phyloP scores from a whole-genome alignment of 306 rosid species.

The Mimosa pudica region DNA sequence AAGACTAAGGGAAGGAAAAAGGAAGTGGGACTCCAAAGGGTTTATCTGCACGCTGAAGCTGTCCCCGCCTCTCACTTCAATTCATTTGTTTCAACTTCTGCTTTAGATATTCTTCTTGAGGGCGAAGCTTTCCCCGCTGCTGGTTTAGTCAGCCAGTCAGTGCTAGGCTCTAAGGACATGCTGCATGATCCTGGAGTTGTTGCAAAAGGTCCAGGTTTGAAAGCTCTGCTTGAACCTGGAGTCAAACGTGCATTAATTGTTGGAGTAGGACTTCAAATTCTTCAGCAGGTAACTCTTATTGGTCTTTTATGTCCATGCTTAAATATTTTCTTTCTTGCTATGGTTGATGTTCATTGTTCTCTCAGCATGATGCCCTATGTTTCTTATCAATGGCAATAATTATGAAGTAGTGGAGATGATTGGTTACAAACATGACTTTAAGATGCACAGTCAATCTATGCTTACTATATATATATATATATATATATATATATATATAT shows the following conservation, averaged over 20 bases:
- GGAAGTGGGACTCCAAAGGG: constrained; percentile 72
- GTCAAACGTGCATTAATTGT: constrained; percentile 83
- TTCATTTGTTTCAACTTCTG: constrained; percentile 65
- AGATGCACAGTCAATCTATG: constrained; percentile 13
- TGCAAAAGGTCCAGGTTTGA: constrained; percentile 55
- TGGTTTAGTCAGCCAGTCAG: constrained; percentile 77
- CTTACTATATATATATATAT: neutral
- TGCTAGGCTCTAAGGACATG: constrained; percentile 53
- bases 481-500: too few species aligned
- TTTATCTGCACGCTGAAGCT: constrained; percentile 78
- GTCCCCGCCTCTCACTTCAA: constrained; percentile 46
- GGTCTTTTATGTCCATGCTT: neutral
- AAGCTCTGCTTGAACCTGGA: constrained; percentile 77
- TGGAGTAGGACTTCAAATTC: constrained; percentile 87
- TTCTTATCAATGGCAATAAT: constrained; percentile 25
- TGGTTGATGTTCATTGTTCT: constrained; percentile 23
- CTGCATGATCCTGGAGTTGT: constrained; percentile 44
- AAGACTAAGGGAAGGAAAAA: constrained; percentile 48
- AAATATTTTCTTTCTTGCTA: neutral
- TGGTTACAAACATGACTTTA: neutral
- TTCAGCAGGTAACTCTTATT: constrained; percentile 75
- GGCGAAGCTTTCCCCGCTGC: constrained; percentile 75
- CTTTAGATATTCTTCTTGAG: constrained; percentile 53
- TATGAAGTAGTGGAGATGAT: neutral
- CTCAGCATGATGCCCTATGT: neutral